Base-by-base conservation (phyloP, 139 green algal species). In the Haematococcus lacustris region DNA sequence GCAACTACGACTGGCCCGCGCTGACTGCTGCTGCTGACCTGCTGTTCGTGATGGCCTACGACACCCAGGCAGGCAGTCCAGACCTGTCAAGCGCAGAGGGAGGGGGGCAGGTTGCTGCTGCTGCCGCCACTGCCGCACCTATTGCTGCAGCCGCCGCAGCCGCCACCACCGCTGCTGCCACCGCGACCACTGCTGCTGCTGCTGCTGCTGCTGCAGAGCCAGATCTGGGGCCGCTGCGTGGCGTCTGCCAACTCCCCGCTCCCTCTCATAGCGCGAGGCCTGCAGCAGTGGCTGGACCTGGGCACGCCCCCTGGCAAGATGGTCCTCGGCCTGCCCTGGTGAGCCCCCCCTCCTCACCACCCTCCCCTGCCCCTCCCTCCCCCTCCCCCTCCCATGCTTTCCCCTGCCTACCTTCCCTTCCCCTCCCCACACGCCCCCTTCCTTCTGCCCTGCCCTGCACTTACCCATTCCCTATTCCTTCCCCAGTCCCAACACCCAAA, bases 11-110 rank as follows among this genome's bases (percentile, higher is more conserved):
- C 57, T 89, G 78, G 71, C 0, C 30, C 13, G 74, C 70, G 0
- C 78, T 91, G 9, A 80, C 75, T 3, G 51, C 5, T 3, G 84
- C 76, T 3, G 80, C 84, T 1, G 86, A 91, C 71, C 38, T 83
- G 28, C 38, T 91, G 30, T 88, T 91, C 38, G 64, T 91, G n/a
- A 91, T 91, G 86, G 69, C 71, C 2, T 91, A 91, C 71, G 86
- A 91, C 70, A 86, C 80, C 64, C 80, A 86, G 66, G 63, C 57
- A 33, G 9, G 57, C 57, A 9, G 26, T 32, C 26, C 4, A 35
- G 21, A 64, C 4, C 26, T 32, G 4, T 64, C 57, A 64, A 35
- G 57, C 32, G 57, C 23, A 64, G n/a, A n/a, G n/a, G n/a, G 17
- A 7, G 21, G 17, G n/a, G 53, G 4, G 21, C 25, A 4, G 32